Conservation (phyloP, 1,284 basidiomycete species). For the Sanghuangporus baumii region DNA sequence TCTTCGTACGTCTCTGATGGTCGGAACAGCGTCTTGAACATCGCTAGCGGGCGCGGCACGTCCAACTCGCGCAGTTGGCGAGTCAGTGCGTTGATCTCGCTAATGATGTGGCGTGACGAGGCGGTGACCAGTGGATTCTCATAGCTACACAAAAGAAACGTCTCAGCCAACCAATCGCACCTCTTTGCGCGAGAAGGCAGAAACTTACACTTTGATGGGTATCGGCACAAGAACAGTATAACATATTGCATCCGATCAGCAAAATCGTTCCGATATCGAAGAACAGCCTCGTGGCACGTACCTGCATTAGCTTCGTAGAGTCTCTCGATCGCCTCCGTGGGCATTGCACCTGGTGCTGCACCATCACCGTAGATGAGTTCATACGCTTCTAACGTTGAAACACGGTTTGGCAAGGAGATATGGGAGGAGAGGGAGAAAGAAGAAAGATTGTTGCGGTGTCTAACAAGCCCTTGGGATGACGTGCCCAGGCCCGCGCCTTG, state of each 20-base stretch:
- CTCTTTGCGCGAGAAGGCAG: background rate
- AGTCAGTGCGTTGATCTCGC: constrained; percentile 59
- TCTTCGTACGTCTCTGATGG: constrained; percentile 32
- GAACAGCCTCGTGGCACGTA: constrained; percentile 28
- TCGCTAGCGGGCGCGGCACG: constrained; percentile 56
- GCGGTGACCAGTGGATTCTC: constrained; percentile 73
- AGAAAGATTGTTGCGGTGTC: constrained; percentile 11
- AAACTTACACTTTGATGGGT: constrained; percentile 11
- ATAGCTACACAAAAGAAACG: constrained; percentile 39
- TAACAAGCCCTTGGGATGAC: constrained; percentile 3
- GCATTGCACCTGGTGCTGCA: constrained; percentile 27
- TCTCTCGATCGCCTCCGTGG: constrained; percentile 45
- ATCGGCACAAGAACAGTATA: constrained; percentile 12
- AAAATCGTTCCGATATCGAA: background rate
- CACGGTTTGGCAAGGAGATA: constrained; percentile 17
- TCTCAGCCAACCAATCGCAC: background rate
- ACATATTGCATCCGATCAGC: constrained; percentile 1
- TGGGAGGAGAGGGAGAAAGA: constrained; percentile 13
- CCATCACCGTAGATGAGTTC: constrained; percentile 57
- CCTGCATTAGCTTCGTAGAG: constrained; percentile 67
- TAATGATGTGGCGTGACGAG: constrained; percentile 61
- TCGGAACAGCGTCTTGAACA: constrained; percentile 51
- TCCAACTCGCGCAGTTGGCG: constrained; percentile 52
- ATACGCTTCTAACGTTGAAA: constrained; percentile 60
- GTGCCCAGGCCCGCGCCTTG: background rate